These are phyloP conservation scores for Fusarium continuum DNA, from an alignment of 2,329 filamentous ascomycete species.

Conservation along the genomic window DNA sequence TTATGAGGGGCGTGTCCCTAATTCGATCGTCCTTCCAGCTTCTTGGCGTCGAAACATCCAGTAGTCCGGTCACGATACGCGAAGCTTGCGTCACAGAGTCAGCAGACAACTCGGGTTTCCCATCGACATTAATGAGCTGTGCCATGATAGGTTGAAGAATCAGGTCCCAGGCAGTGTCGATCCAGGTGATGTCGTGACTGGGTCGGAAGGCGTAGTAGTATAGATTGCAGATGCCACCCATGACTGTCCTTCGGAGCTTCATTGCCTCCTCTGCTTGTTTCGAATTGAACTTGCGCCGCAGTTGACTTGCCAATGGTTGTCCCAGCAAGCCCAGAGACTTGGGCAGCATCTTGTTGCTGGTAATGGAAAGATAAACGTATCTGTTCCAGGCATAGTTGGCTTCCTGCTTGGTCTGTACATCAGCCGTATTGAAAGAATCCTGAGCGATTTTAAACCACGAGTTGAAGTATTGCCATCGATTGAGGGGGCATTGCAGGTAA, in stretches of 20 bases:
- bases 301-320: constrained; percentile 73
- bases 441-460: constrained; percentile 84
- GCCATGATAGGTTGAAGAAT: constrained; percentile 73
- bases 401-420: constrained; percentile 74
- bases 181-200: constrained; percentile 67
- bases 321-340: constrained; percentile 58
- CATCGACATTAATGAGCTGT: constrained; percentile 58
- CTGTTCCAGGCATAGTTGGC: constrained; percentile 88
- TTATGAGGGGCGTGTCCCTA: constrained; percentile 65
- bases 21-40: constrained; percentile 81
- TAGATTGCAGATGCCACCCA: constrained; percentile 80
- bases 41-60: constrained; percentile 66
- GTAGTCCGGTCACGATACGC: constrained; percentile 75
- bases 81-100: constrained; percentile 68
- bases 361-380: constrained; percentile 77
- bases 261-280: constrained; percentile 63
- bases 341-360: constrained; percentile 65
- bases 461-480: constrained; percentile 76
- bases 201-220: constrained; percentile 86
- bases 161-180: constrained; percentile 81
- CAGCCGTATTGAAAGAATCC: constrained; percentile 82
- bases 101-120: constrained; percentile 51
- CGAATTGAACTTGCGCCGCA: constrained; percentile 69
- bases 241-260: constrained; percentile 61
- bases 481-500: constrained; percentile 73